These are phyloP conservation scores for Hymenoscyphus infarciens DNA, from an alignment of 2,329 filamentous ascomycete species.

Conservation along the genomic window DNA sequence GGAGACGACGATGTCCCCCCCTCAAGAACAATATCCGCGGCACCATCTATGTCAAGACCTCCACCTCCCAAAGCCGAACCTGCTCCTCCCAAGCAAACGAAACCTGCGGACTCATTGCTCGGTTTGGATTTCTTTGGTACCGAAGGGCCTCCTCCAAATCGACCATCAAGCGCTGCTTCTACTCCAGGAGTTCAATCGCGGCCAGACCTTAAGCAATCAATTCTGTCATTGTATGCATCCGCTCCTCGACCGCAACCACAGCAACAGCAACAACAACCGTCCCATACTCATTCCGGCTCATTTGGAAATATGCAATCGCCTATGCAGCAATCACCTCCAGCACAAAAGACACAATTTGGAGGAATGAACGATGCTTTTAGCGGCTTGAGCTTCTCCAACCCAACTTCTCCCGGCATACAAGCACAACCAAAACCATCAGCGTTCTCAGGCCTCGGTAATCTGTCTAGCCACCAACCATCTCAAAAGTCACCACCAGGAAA, in stretches of 20 bases:
- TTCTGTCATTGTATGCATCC: conserved; percentile 88
- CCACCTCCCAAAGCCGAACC: conserved; percentile 59
- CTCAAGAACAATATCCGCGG: conserved; percentile 69
- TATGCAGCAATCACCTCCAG: conserved; percentile 39
- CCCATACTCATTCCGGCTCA: conserved; percentile 57
- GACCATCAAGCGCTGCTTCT: conserved; percentile 77
- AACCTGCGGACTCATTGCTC: conserved; percentile 78
- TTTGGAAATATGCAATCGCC: conserved; percentile 67
- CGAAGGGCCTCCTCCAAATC: conserved; percentile 63
- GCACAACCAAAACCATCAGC: conserved; percentile 41
- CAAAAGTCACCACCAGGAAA: conserved; percentile 47
- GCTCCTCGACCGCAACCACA: conserved; percentile 72
- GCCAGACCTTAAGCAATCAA: conserved; percentile 95
- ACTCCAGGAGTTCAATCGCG: conserved; percentile 66
- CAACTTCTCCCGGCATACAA: conserved; percentile 41
- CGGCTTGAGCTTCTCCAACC: conserved; percentile 56
- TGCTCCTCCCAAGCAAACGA: conserved; percentile 64
- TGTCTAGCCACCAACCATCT: conserved; percentile 39
- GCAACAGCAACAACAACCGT: conserved; percentile 44
- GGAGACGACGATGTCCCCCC: conserved; percentile 66
- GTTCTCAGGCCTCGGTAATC: conserved; percentile 47
- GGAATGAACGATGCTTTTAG: conserved; percentile 78
- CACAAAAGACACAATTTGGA: conserved; percentile 40
- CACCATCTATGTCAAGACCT: conserved; percentile 51
- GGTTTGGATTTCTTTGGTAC: conserved; percentile 90